Evolutionary conservation across 345 rosid genomes (phyloP), one percentile per base, ranked within the genome.

Genomic region (Populus ilicifolia): DNA sequence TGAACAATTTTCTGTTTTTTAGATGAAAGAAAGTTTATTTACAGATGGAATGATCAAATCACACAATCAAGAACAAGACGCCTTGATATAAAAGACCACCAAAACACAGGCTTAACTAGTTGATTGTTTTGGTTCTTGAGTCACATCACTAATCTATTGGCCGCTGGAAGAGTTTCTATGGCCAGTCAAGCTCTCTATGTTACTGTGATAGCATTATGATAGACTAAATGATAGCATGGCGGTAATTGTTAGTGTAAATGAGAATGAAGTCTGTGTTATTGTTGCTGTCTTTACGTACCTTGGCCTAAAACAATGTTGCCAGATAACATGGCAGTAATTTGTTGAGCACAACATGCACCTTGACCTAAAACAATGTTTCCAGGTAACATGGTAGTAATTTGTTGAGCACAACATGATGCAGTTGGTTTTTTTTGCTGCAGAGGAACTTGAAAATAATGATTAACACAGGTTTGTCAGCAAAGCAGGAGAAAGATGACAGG

Each of bases 381-480:
- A 14, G 52, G 61, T 16, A 17, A 39, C 43, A 39, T 73, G 61
- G 8, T 73, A 17, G 38, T 11, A 66, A 14, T 33, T 67, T 39
- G 17, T 41, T 33, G 17, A 20, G 41, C 27, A 25, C 27, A 62
- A 62, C 66, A 72, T 74, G 72, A 70, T 67, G 27, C 50, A 46
- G 48, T 41, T 21, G 3, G 11, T 67, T n/a, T 72, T 43, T 81
- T 80, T 74, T 76, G 82, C 71, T 75, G 70, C 93, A 95, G 99
- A 89, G 99, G 88, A 89, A 93, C 84, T 81, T 95, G 85, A 93
- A 90, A 81, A 78, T 85, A 75, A 95, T 95, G 98, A 89, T 91
- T 78, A 94, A 39, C 72, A 78, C 81, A 77, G 86, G 92, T 43
- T 70, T 89, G 82, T 83, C 92, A 66, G 94, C 90, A 39, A 93